A percentile compares a stretch with the other conserved stretches of the same genome.
phyloP scores from a whole-genome alignment of 345 rosid genomes.

The Populus deltoides region DNA sequence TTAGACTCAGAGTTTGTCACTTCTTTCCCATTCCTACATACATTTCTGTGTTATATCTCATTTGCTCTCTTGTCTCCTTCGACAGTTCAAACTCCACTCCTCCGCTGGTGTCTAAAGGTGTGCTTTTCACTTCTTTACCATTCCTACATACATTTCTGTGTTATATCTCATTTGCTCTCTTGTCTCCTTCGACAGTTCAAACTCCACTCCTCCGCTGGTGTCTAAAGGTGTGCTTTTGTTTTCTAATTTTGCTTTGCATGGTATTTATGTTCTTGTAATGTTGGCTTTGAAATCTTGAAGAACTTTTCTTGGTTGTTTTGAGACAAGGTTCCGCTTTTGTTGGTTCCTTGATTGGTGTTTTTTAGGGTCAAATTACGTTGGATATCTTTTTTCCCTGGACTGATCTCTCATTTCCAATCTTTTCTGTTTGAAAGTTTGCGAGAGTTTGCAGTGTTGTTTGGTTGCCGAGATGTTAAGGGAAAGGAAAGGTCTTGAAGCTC shows the following conservation, averaged over 20 bases:
- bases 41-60: background rate
- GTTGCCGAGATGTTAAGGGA: background rate
- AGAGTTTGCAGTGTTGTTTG: background rate
- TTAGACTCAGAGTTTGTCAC: slow-evolving; percentile 19
- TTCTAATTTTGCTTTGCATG: background rate
- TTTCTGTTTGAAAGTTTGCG: background rate
- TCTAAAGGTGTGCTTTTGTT: slow-evolving; percentile 22
- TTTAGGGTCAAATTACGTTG: slow-evolving; percentile 6
- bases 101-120: slow-evolving; percentile 18
- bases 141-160: background rate
- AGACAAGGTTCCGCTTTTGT: background rate
- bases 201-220: background rate
- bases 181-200: slow-evolving; percentile 22
- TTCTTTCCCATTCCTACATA: background rate
- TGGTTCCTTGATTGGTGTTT: slow-evolving; percentile 12
- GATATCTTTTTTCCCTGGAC: background rate
- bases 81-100: slow-evolving; percentile 12
- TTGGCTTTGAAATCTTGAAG: slow-evolving; percentile 3
- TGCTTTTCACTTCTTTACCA: slow-evolving; percentile 3
- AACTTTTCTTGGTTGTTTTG: background rate
- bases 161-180: slow-evolving; percentile 10
- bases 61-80: slow-evolving; percentile 21
- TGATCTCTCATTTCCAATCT: background rate
- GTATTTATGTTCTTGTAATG: background rate
- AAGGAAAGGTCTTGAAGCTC: background rate